Percentiles rank a stretch among this genome's conserved stretches.
These are phyloP conservation scores for Nitzschia palea DNA, from an alignment of 108 stramenopile genomes.

Conservation along the genomic window DNA sequence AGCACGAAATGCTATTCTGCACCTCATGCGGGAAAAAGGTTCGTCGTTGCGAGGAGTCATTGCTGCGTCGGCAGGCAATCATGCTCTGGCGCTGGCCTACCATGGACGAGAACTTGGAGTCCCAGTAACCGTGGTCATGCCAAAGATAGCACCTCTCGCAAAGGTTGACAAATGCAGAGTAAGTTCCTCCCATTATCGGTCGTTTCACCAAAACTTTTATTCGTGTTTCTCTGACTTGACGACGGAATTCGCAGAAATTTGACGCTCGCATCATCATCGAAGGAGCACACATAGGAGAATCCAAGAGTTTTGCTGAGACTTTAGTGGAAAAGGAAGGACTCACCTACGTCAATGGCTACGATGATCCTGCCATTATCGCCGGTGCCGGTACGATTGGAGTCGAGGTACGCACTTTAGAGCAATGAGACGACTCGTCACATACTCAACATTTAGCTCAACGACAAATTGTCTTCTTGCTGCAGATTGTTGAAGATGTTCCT, in stretches of 20 bases:
- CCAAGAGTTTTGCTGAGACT: slow-evolving; percentile 80
- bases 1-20: slow-evolving; percentile 91
- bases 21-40: slow-evolving; percentile 47
- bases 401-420: slow-evolving; percentile 54
- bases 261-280: slow-evolving; percentile 91
- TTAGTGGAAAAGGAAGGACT: slow-evolving; percentile 58
- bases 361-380: slow-evolving; percentile 95
- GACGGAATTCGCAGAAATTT: slow-evolving; percentile 83
- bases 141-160: slow-evolving; percentile 89
- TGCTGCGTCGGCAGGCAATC: slow-evolving; percentile 92
- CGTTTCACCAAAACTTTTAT: too few species aligned
- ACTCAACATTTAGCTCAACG: neutral
- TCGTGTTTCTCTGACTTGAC: too few species aligned
- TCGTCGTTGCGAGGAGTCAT: slow-evolving; percentile 76
- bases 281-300: slow-evolving; percentile 93
- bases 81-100: slow-evolving; percentile 92
- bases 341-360: slow-evolving; percentile 95
- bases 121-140: slow-evolving; percentile 97
- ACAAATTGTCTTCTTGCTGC: neutral
- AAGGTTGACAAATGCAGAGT: slow-evolving; percentile 95
- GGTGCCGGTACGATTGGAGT: slow-evolving; percentile 98
- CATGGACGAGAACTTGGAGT: slow-evolving; percentile 92
- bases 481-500: slow-evolving; percentile 93
- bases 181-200: too few species aligned
- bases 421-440: too few species aligned